These are phyloP conservation scores for Yamadazyma paraphyllophila DNA, from an alignment of 805 yeast genomes.

Conservation along the genomic window DNA sequence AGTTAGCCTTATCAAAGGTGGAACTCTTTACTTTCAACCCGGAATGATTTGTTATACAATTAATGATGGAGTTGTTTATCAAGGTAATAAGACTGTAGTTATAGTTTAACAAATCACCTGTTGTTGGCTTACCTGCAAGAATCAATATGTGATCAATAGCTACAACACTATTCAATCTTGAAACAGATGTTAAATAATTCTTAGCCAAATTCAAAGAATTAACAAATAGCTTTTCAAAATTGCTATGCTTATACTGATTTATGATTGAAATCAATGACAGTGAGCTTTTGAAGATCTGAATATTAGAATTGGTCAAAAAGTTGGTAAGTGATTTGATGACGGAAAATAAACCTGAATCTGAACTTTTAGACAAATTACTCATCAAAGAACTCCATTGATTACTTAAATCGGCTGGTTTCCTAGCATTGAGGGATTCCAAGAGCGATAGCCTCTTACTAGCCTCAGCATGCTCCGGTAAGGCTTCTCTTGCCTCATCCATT, in stretches of 20 bases:
- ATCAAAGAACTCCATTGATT: slow-evolving; percentile 25
- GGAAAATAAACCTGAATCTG: slow-evolving; percentile 8
- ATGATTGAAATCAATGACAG: slow-evolving; percentile 14
- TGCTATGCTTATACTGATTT: slow-evolving; percentile 11
- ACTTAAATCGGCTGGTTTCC: slow-evolving; percentile 14
- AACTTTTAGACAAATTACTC: slow-evolving; percentile 8
- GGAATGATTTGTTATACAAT: slow-evolving; percentile 25
- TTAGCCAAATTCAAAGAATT: slow-evolving; percentile 14
- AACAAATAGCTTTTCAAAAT: slow-evolving; percentile 11
- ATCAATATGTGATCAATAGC: slow-evolving; percentile 15
- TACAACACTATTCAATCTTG: slow-evolving; percentile 9
- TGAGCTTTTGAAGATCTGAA: slow-evolving; percentile 15
- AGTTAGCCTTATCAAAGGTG: slow-evolving; percentile 22
- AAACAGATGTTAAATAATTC: slow-evolving; percentile 10
- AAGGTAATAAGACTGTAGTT: slow-evolving; percentile 12
- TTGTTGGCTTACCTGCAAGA: slow-evolving; percentile 12
- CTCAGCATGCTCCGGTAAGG: neutral
- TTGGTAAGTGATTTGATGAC: slow-evolving; percentile 15
- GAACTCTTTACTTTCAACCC: slow-evolving; percentile 16
- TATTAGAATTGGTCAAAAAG: slow-evolving; percentile 15
- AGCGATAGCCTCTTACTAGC: slow-evolving; percentile 3
- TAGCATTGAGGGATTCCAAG: slow-evolving; percentile 2
- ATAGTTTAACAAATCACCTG: slow-evolving; percentile 10
- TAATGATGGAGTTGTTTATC: slow-evolving; percentile 19
- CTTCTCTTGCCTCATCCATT: slow-evolving; percentile 18